These are phyloP conservation scores for Umbelopsis vinacea DNA, from an alignment of 192 early-diverging fungal species.

Conservation along the genomic window DNA sequence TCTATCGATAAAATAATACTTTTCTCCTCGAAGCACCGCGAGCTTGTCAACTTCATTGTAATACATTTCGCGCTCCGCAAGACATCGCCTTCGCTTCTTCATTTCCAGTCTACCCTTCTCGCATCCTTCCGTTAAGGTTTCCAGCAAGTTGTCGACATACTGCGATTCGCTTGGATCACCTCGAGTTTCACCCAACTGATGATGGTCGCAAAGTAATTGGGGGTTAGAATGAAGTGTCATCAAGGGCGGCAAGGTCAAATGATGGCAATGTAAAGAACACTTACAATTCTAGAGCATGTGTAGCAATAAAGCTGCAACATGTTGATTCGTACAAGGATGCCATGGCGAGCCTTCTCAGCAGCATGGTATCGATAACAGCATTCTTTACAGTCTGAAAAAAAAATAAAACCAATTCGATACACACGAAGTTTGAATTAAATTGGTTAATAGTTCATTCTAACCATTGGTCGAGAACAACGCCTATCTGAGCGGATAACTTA, in stretches of 20 bases:
- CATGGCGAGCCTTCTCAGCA: constrained; percentile 28
- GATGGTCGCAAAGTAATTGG: neutral
- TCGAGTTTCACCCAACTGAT: constrained; percentile 34
- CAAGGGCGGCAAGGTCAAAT: neutral
- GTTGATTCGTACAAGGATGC: constrained; percentile 35
- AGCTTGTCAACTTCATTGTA: constrained; percentile 21
- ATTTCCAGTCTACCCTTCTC: constrained; percentile 28
- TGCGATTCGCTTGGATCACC: constrained; percentile 36
- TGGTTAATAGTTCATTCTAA: no score
- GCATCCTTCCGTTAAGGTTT: constrained; percentile 28
- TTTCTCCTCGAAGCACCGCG: neutral
- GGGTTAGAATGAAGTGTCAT: neutral
- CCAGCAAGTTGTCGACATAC: constrained; percentile 31
- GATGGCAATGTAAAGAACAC: neutral
- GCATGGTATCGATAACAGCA: constrained; percentile 38
- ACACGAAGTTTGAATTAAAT: neutral
- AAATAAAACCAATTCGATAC: neutral
- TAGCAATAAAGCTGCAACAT: constrained; percentile 40
- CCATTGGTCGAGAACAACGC: neutral
- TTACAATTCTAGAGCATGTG: constrained; percentile 35
- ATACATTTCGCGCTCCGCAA: constrained; percentile 30
- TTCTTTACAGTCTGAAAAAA: constrained; percentile 34
- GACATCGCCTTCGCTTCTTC: constrained; percentile 30
- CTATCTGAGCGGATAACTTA: constrained; percentile 17
- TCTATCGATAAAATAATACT: constrained; percentile 40